Evolutionary conservation across 768 basidiomycete species (phyloP), one percentile per base, ranked within the genome.

Genomic region (Suillus subluteus): DNA sequence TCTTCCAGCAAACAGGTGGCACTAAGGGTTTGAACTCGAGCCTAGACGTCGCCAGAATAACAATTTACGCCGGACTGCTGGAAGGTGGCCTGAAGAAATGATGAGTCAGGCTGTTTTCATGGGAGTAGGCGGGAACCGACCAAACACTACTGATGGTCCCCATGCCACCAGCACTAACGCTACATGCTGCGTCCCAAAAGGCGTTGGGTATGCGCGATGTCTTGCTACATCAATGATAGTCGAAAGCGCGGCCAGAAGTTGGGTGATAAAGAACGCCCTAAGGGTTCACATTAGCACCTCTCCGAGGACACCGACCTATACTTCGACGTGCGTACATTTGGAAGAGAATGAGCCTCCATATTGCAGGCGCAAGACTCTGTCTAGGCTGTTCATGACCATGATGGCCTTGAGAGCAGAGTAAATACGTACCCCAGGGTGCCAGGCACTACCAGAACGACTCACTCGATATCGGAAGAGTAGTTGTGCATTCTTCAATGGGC

Each of bases 181-280:
- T 64, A 91, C 72, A 72, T 91, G 87, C 66, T 91, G 89, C 37
- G 88, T 85, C 35, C 88, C 89, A 69, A 91, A 84, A 5, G 88
- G 77, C 16, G 82, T 75, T 2, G 89, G 87, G 15, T 69, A 68
- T 30, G 74, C 61, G 1, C 75, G 76, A 55, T 74, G 73, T 62
- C 43, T 76, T 38, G 73, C 79, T 46, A 87, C 78, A 71, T 89
- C 87, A 46, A 88, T 73, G 37, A 88, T 69, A 2, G 86, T 84
- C 7, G 84, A 82, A 64, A 88, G 78, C 58, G 81, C 81, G 11
- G 83, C 79, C 30, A 89, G 79, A 35, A 82, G 73, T 70, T 88
- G 84, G 59, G 82, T 74, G 26, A 78, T 69, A 18, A 82, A 79
- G 75, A 87, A 85, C 68, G 72, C 69, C 68, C 86, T 83, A 65